Conservation (phyloP, 805 yeast genomes). For the Metschnikowia continentalis region DNA sequence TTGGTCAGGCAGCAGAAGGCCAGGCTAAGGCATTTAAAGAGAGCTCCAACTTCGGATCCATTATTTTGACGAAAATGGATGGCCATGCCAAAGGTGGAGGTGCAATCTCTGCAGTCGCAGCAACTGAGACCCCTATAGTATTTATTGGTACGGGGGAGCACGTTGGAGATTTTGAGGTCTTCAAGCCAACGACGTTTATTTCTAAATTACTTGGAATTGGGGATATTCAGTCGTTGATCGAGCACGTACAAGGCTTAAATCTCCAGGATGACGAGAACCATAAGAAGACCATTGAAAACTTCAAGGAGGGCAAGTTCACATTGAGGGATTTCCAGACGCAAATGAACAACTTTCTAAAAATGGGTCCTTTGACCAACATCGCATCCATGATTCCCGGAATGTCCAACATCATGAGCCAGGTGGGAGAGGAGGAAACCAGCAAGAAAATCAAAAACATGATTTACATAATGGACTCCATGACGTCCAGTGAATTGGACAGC, state of each 20-base stretch:
- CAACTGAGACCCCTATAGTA: conserved; percentile 89
- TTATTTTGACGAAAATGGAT: conserved; percentile 92
- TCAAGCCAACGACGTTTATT: conserved; percentile 83
- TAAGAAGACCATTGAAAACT: conserved; percentile 84
- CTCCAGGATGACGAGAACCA: conserved; percentile 65
- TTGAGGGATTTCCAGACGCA: conserved; percentile 88
- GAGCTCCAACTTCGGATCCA: conserved; percentile 89
- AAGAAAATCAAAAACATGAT: conserved; percentile 81
- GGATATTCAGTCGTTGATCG: conserved; percentile 89
- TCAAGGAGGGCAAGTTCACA: conserved; percentile 93
- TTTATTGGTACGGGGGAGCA: conserved; percentile 99
- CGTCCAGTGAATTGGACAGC: conserved; percentile 80
- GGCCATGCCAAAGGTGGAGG: conserved; percentile 99
- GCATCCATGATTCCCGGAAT: conserved; percentile 95
- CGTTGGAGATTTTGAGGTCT: conserved; percentile 85
- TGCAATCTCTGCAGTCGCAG: conserved; percentile 97
- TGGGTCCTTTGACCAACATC: conserved; percentile 94
- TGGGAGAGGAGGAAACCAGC: conserved; percentile 91
- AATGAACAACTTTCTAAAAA: conserved; percentile 89
- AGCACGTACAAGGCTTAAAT: conserved; percentile 84
- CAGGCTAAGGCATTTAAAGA: conserved; percentile 95
- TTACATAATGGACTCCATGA: conserved; percentile 93
- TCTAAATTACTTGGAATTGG: conserved; percentile 95
- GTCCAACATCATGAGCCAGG: conserved; percentile 75
- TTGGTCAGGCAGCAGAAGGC: conserved; percentile 97